Conservation (phyloP, 306 rosid species). For the Mimosa pudica region DNA sequence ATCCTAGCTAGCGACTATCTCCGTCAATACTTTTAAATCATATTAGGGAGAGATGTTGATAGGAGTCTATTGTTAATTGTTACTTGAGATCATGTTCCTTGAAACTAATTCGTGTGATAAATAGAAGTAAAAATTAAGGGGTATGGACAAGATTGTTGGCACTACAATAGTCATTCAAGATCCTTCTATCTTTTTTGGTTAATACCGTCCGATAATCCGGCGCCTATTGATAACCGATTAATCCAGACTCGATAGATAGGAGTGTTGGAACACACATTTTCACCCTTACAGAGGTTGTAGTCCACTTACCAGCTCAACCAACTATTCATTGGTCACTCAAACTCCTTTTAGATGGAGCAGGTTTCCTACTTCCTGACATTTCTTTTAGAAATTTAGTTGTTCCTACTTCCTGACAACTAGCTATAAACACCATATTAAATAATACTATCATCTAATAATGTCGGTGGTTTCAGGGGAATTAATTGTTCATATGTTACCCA, state of each 20-base stretch:
- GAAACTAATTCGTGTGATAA: too few relatives aligned
- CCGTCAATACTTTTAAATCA: too few relatives aligned
- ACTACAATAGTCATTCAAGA: neutral
- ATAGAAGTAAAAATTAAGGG: neutral
- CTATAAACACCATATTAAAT: neutral
- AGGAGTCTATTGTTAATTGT: too few relatives aligned
- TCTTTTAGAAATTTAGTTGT: neutral
- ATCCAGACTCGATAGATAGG: too few relatives aligned
- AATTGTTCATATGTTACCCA: neutral
- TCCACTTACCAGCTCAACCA: too few relatives aligned
- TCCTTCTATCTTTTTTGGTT: neutral
- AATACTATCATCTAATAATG: neutral
- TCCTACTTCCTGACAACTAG: neutral
- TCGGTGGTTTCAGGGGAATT: neutral
- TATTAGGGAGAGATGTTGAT: too few relatives aligned
- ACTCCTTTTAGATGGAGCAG: slow-evolving; percentile 20
- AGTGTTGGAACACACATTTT: too few relatives aligned
- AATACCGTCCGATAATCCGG: too few relatives aligned
- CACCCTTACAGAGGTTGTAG: too few relatives aligned
- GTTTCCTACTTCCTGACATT: slow-evolving; percentile 12
- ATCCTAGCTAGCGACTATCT: neutral
- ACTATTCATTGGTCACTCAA: neutral
- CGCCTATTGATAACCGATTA: too few relatives aligned
- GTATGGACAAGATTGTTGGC: neutral
- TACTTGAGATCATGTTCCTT: too few relatives aligned